Percentiles rank a stretch among this genome's conserved stretches.
These are phyloP conservation scores for Mycosphaerelloides madeirae DNA, from an alignment of 2,329 filamentous ascomycete species.

Conservation along the genomic window DNA sequence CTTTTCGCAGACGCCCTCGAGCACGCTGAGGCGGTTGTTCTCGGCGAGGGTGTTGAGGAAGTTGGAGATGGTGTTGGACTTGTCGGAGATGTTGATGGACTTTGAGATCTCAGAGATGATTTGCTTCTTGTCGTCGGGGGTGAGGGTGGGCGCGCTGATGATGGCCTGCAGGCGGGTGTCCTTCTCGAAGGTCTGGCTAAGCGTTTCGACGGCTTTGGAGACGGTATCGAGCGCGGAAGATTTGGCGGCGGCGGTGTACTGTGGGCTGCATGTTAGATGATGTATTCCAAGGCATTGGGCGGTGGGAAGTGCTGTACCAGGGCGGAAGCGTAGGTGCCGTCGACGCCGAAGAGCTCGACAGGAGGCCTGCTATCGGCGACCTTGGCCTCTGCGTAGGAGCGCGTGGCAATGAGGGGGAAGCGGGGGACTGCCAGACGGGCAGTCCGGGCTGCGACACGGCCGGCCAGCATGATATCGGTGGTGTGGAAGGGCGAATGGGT, in stretches of 20 bases:
- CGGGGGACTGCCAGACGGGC: constrained; percentile 54
- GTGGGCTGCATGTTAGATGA: constrained; percentile 13
- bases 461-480: constrained; percentile 50
- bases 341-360: constrained; percentile 86
- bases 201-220: constrained; percentile 69
- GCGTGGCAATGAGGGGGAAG: constrained; percentile 59
- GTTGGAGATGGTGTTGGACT: constrained; percentile 83
- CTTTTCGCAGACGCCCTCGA: constrained; percentile 80
- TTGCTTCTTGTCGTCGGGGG: constrained; percentile 71
- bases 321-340: constrained; percentile 97
- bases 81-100: constrained; percentile 64
- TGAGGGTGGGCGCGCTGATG: constrained; percentile 76
- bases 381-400: constrained; percentile 68
- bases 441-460: constrained; percentile 53
- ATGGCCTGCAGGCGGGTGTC: constrained; percentile 76
- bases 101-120: constrained; percentile 87
- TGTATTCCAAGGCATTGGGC: not conserved
- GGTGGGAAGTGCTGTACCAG: constrained; percentile 59
- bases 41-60: constrained; percentile 85
- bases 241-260: constrained; percentile 98
- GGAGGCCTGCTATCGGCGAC: constrained; percentile 72
- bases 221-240: constrained; percentile 77
- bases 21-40: constrained; percentile 87
- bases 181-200: constrained; percentile 69
- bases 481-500: constrained; percentile 6